Conservation (phyloP, 345 rosid genomes). For the Geranium brycei region DNA sequence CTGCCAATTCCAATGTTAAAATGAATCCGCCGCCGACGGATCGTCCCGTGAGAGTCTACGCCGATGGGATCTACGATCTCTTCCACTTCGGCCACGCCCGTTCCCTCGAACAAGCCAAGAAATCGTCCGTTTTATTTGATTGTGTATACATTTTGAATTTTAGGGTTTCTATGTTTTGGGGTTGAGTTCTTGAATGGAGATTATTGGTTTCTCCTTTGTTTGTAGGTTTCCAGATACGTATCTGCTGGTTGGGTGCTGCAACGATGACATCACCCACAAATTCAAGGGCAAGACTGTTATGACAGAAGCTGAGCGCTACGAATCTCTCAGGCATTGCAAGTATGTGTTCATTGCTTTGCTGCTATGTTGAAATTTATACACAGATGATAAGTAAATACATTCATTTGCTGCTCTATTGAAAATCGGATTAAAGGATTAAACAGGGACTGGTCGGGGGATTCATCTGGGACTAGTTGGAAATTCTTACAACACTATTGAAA, state of each 20-base stretch:
- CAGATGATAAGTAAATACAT: too few relatives aligned
- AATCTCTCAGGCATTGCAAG: constrained; percentile 97
- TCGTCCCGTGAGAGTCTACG: constrained; percentile 74
- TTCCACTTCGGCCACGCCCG: constrained; percentile 97
- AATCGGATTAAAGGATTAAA: too few relatives aligned
- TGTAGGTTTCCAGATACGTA: constrained; percentile 79
- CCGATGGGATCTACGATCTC: constrained; percentile 98
- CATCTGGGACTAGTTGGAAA: too few relatives aligned
- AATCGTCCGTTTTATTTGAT: constrained; percentile 40
- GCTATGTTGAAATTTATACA: too few relatives aligned
- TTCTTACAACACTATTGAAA: background rate
- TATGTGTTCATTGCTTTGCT: constrained; percentile 15
- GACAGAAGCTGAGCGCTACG: constrained; percentile 73
- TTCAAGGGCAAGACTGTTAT: constrained; percentile 87
- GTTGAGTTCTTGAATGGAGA: background rate
- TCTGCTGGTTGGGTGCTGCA: constrained; percentile 86
- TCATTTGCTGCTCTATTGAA: too few relatives aligned
- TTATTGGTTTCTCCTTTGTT: background rate
- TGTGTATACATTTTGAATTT: too few relatives aligned
- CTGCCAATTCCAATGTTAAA: too few relatives aligned
- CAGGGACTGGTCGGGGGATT: too few relatives aligned
- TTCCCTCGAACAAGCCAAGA: constrained; percentile 91
- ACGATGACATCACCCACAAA: constrained; percentile 69
- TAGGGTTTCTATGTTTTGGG: background rate
- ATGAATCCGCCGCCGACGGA: constrained; percentile 19